A percentile compares a stretch with the other conserved stretches of the same genome.
Evolutionary conservation across 192 early-diverging fungal genomes (phyloP).

Genomic region (Backusella circina): DNA sequence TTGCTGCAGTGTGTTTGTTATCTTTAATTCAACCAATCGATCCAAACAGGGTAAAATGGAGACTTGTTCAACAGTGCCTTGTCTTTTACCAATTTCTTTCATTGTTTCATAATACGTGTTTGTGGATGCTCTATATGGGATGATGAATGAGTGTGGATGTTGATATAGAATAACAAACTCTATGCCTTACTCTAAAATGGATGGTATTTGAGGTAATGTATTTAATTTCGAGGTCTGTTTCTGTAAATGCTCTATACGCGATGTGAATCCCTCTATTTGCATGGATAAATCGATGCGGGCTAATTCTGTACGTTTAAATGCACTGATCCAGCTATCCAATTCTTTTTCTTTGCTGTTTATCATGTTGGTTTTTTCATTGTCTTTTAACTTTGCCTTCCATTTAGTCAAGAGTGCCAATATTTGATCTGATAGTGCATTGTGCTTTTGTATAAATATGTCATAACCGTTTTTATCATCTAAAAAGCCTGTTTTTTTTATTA

Average conservation of each 20-base stretch:
- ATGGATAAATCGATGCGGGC: not conserved
- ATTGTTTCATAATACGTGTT: not conserved
- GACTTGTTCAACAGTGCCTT: not conserved
- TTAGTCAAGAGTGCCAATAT: not conserved
- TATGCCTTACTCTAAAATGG: not conserved
- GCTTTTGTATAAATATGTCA: not conserved
- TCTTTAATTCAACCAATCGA: not conserved
- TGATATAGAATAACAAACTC: not conserved
- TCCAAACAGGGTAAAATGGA: not conserved
- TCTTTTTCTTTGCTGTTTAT: not conserved
- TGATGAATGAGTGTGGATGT: not conserved
- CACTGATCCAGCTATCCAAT: not conserved
- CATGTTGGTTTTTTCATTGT: not conserved
- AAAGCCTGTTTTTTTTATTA: not conserved
- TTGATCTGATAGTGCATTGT: not conserved
- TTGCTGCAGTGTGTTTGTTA: not conserved
- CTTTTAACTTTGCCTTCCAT: not conserved
- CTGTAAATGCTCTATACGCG: not conserved
- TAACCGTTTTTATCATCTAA: not conserved
- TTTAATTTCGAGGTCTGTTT: not conserved
- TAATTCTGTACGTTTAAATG: not conserved
- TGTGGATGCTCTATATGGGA: not conserved
- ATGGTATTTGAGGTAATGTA: slow-evolving; percentile 1
- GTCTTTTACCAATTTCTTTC: not conserved
- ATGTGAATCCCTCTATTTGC: not conserved